Evolutionary conservation across 2,329 filamentous ascomycete genomes (phyloP).

Genomic region (Phoma herbarum): DNA sequence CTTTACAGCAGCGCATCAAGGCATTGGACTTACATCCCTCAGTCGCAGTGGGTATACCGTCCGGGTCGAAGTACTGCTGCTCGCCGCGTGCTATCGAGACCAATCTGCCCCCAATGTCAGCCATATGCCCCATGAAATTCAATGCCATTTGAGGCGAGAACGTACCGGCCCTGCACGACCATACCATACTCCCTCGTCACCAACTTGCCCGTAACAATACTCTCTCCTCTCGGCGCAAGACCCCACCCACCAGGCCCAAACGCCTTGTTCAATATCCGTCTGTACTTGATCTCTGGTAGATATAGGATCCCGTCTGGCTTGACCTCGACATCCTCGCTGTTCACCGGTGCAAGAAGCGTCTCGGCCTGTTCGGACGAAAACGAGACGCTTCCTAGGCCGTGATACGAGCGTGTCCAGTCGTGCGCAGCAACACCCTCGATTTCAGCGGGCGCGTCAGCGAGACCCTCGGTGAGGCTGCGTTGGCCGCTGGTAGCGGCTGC

Average conservation of each 20-base stretch:
- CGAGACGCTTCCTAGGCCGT: constrained; percentile 75
- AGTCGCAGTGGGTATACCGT: constrained; percentile 90
- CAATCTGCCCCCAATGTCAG: constrained; percentile 65
- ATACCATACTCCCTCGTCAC: constrained; percentile 93
- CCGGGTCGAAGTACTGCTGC: constrained; percentile 89
- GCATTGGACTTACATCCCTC: constrained; percentile 99
- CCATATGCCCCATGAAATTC: too few relatives aligned
- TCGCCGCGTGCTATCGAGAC: constrained; percentile 93
- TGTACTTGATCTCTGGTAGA: constrained; percentile 97
- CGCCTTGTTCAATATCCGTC: constrained; percentile 84
- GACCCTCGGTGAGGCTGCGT: constrained; percentile 59
- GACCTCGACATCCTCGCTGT: constrained; percentile 84
- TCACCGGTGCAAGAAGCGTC: constrained; percentile 72
- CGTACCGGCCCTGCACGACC: constrained; percentile 84
- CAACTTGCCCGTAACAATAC: constrained; percentile 80
- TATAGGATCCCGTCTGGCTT: constrained; percentile 98
- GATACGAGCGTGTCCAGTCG: constrained; percentile 86
- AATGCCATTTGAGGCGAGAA: neutral
- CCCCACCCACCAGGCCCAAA: constrained; percentile 98
- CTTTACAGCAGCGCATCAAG: constrained; percentile 97
- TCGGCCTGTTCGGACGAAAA: constrained; percentile 75
- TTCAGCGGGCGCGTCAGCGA: constrained; percentile 59
- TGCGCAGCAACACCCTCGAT: constrained; percentile 63
- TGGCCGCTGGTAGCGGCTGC: constrained; percentile 37
- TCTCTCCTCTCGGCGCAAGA: constrained; percentile 84